Evolutionary conservation across 768 basidiomycete species (phyloP).

Genomic region (Mycena floridula): DNA sequence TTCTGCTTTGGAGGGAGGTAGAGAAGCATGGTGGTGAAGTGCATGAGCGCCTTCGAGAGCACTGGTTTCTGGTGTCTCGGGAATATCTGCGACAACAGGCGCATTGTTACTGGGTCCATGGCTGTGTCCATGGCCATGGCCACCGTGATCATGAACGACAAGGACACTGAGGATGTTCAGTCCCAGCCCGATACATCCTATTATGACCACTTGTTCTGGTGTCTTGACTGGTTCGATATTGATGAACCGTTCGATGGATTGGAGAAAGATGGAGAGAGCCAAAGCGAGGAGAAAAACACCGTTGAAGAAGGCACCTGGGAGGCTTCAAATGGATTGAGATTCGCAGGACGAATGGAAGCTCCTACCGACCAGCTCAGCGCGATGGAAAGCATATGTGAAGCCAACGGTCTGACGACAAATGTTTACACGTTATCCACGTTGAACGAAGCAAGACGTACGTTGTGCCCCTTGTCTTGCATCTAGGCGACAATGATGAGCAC

Average conservation of each 20-base stretch:
- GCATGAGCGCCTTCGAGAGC: slow-evolving; percentile 24
- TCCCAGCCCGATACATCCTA: slow-evolving; percentile 40
- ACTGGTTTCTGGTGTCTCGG: too few species aligned
- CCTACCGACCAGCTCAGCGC: slow-evolving; percentile 49
- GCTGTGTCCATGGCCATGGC: slow-evolving; percentile 34
- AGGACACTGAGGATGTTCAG: slow-evolving; percentile 43
- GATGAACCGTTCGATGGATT: slow-evolving; percentile 50
- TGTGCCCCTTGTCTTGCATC: slow-evolving; percentile 38
- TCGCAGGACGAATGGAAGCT: not conserved
- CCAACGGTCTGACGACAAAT: slow-evolving; percentile 30
- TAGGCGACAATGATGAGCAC: too few species aligned
- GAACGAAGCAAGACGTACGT: slow-evolving; percentile 24
- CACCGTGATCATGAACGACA: slow-evolving; percentile 45
- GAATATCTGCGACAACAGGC: too few species aligned
- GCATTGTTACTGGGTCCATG: slow-evolving; percentile 10
- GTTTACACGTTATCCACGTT: not conserved
- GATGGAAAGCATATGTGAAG: slow-evolving; percentile 52
- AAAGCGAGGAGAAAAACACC: slow-evolving; percentile 47
- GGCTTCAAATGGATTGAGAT: not conserved
- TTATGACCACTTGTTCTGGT: slow-evolving; percentile 39
- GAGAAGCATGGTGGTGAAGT: slow-evolving; percentile 39
- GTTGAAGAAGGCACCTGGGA: slow-evolving; percentile 46
- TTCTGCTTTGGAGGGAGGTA: slow-evolving; percentile 25
- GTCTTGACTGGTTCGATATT: slow-evolving; percentile 35
- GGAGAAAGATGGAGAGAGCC: slow-evolving; percentile 45